Evolutionary conservation across 192 early-diverging fungal genomes (phyloP), one percentile per base, ranked within the genome.

Genomic region (Mortierella antarctica): DNA sequence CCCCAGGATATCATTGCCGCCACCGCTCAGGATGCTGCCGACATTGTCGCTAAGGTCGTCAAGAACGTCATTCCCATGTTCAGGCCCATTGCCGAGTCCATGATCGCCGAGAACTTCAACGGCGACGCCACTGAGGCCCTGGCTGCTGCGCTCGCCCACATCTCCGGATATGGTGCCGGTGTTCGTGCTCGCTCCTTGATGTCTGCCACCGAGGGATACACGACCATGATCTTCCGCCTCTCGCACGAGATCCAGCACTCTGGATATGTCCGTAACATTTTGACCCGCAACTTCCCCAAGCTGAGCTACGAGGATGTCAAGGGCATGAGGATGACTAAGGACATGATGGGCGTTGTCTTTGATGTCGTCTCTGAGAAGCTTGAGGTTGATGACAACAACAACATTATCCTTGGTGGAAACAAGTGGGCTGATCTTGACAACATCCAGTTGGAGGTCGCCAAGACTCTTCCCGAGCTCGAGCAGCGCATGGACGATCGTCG

Each of bases 1-100:
- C 90, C 96, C 57, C 86, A 89, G 63, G 97, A 97, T 76, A 97
- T 99, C 67, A 89, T 99, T 67, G 76, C 89, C 45, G 90, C 93
- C 17, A 93, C 91, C 4, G 94, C 93, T 50, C 63, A 86, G 50
- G 94, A 97, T 74, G 90, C 91, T 40, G 84, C 95, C 83, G 90
- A 92, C 60, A 77, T 83, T 39, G 83, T 97, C 39, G 88, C 86
- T 62, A 75, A 77, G 61, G 92, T 97, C 39, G 88, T 93, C 63
- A 82, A 86, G n/a, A 83, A 87, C 46, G 96, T 96, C 1, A 85
- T 96, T 45, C 83, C 91, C 14, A 92, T 93, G 84, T 99, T 99
- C 74, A 77, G 80, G 18, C 85, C 86, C 49, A 87, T 93, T 10
- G 96, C 96, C 0, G 85, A 92, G 77, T 80, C 90, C 7, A 83